phyloP scores from a whole-genome alignment of 2,329 filamentous ascomycete genomes.

The Botryotinia convoluta region DNA sequence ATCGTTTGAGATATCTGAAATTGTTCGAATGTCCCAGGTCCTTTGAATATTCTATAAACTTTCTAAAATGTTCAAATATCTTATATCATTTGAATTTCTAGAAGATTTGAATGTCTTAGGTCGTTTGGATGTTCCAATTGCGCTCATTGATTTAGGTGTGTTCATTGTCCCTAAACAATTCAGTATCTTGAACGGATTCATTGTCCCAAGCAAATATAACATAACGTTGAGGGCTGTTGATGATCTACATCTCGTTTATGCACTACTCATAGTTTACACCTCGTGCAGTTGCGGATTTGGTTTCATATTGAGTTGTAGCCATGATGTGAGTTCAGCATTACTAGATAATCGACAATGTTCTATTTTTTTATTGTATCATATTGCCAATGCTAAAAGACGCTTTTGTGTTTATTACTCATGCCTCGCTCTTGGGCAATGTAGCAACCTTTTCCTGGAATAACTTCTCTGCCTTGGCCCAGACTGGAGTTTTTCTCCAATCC shows the following conservation, averaged over 20 bases:
- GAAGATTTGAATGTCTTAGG: not conserved
- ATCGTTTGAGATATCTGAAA: not conserved
- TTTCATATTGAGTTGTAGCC: not conserved
- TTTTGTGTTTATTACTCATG: conserved; percentile 14
- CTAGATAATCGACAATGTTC: not conserved
- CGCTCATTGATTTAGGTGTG: not conserved
- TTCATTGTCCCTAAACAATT: not conserved
- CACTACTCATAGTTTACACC: not conserved
- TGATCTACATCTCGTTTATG: not conserved
- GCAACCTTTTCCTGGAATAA: conserved; percentile 80
- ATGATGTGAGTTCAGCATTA: not conserved
- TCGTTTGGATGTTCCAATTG: not conserved
- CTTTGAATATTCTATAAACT: not conserved
- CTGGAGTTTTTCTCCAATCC: conserved; percentile 66
- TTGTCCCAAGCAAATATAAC: not conserved
- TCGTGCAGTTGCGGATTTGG: not conserved
- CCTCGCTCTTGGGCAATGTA: conserved; percentile 52
- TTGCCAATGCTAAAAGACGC: not conserved
- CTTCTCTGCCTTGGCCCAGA: conserved; percentile 85
- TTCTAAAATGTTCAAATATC: not conserved
- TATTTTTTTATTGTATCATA: not conserved
- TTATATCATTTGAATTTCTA: not conserved
- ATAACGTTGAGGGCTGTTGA: not conserved
- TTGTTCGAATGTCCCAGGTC: not conserved
- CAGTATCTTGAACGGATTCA: not conserved